Evolutionary conservation across 2,329 filamentous ascomycete genomes (phyloP).

Genomic region (Chrysoporthe deuterocubensis): DNA sequence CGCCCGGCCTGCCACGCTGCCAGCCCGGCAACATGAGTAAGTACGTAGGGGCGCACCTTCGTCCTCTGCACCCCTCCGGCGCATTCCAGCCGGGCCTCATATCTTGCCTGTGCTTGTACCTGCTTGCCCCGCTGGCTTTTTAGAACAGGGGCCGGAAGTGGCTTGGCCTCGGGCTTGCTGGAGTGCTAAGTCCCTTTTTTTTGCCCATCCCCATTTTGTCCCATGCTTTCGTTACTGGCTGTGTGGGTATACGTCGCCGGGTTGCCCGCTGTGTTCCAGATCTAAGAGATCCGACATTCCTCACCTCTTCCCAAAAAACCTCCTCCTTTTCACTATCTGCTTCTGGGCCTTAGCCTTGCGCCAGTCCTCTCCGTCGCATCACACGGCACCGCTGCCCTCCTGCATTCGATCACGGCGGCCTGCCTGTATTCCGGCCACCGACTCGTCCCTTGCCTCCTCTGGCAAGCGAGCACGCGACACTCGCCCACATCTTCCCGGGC

Average conservation of each 20-base stretch:
- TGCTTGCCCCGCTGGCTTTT: not conserved
- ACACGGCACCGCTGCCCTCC: not conserved
- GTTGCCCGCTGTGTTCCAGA: not conserved
- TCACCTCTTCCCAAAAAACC: not conserved
- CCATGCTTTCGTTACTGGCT: not conserved
- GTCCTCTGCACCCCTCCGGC: not conserved
- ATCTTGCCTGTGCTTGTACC: not conserved
- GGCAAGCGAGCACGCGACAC: conserved; percentile 1
- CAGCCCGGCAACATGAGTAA: not conserved
- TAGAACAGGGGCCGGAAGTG: conserved; percentile 4
- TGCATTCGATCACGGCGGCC: too few relatives aligned
- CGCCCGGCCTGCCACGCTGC: not conserved
- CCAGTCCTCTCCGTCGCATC: not conserved
- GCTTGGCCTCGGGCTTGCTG: not conserved
- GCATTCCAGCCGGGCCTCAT: not conserved
- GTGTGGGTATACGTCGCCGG: not conserved
- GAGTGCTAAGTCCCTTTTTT: not conserved
- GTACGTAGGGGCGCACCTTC: too few relatives aligned
- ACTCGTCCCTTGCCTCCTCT: not conserved
- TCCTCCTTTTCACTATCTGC: not conserved
- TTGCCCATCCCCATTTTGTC: not conserved
- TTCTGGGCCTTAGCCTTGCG: not conserved
- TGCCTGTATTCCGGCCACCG: not conserved
- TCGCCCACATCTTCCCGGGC: not conserved
- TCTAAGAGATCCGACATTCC: not conserved